phyloP scores from a whole-genome alignment of 208 protist genomes.

The Phytomonas sp. region DNA sequence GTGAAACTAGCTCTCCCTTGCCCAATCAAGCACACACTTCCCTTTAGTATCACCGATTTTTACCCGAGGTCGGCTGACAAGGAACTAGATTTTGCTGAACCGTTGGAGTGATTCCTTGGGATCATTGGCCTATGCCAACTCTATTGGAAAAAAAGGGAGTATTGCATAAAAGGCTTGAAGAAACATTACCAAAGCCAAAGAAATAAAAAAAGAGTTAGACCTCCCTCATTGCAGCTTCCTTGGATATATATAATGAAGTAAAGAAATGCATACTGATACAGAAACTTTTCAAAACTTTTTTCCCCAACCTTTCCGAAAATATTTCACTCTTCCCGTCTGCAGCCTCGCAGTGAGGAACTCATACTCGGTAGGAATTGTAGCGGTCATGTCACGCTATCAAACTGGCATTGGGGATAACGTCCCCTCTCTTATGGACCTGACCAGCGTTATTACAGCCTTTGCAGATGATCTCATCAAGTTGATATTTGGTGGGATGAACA shows the following conservation, averaged over 20 bases:
- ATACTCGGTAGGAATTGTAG: conserved; percentile 3
- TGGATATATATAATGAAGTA: background rate
- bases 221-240: background rate
- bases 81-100: background rate
- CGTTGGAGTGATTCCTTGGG: background rate
- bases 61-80: background rate
- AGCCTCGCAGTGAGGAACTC: background rate
- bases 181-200: background rate
- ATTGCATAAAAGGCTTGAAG: background rate
- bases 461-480: conserved; percentile 70
- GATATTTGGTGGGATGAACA: conserved; percentile 51
- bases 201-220: background rate
- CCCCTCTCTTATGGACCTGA: conserved; percentile 73
- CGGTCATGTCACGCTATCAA: conserved; percentile 77
- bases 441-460: conserved; percentile 55
- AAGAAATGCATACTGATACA: background rate
- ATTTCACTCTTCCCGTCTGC: background rate
- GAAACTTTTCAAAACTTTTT: background rate
- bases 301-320: background rate
- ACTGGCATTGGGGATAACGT: conserved; percentile 77
- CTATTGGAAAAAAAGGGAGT: no score
- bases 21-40: background rate
- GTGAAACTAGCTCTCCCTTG: background rate
- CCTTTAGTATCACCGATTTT: background rate
- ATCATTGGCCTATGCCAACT: background rate